Base-by-base conservation (phyloP, 1,139 yeast genomes). In the Wickerhamomyces sp. region DNA sequence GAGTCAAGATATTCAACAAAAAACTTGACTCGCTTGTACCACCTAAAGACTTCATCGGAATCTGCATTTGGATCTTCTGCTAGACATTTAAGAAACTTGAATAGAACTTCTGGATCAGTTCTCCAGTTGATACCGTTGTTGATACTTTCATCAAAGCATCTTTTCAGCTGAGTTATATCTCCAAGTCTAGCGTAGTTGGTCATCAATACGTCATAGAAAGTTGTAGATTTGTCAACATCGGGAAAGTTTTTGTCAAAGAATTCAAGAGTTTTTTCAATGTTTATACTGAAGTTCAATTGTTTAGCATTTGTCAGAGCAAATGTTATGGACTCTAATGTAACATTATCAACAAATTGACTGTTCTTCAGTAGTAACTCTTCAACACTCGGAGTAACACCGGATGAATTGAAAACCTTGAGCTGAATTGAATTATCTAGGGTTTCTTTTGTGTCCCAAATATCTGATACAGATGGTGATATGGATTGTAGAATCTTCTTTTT, bases 51-150 rank as follows among this genome's bases (percentile, higher is more conserved):
- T 11, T 53, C 51, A 2, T 47, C 27, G 34, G 62, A 44, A 18
- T 62, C 58, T 13, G 59, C 61, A 41, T 46, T 58, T 50, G 59
- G 63, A 45, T 32, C 60, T 54, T 43, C 51, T 36, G 42, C 54
- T 43, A 55, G 15, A 2, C 42, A 31, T 5, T 37, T 40, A 15
- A 55, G 39, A 15, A 54, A 41, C 10, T 58, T 59, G 43, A 63
- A 65, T 27, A 65, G 59, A 42, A 55, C 60, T 40, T 40, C 40
- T 30, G 44, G 58, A 41, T 55, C 41, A 6, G 31, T 37, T 41
- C 50, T 43, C 81, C 81, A 76, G 37, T 66, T 66, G n/a, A 71
- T 65, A 30, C 76, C 75, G 34, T 64, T 58, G 6, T 57, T 48
- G 13, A 71, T 55, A 40, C 70, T 60, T n/a, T 62, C 55, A n/a